phyloP scores from a whole-genome alignment of 768 basidiomycete species.

The Hericium coralloides region DNA sequence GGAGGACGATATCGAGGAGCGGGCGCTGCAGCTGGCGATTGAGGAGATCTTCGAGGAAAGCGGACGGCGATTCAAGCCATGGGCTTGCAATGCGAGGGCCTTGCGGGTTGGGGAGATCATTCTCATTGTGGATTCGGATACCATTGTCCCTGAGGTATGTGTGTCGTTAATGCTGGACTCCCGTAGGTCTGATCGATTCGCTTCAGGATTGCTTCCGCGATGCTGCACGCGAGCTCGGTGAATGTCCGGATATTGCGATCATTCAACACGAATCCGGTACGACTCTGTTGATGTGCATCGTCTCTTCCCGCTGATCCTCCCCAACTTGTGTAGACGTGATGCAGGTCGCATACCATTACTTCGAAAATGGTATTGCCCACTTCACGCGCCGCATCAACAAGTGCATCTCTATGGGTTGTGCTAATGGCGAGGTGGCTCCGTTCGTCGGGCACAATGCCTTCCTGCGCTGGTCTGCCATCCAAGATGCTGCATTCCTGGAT shows the following conservation, averaged over 20 bases:
- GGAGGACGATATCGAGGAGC: slow-evolving; percentile 56
- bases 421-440: slow-evolving; percentile 76
- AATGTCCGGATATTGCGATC: slow-evolving; percentile 78
- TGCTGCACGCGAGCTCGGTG: slow-evolving; percentile 76
- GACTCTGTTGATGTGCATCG: background rate
- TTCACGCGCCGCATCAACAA: slow-evolving; percentile 86
- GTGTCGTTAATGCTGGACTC: background rate
- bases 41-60: slow-evolving; percentile 61
- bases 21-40: slow-evolving; percentile 62
- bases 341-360: slow-evolving; percentile 85
- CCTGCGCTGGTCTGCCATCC: slow-evolving; percentile 81
- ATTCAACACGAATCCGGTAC: slow-evolving; percentile 83
- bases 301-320: background rate
- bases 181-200: background rate
- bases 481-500: slow-evolving; percentile 76
- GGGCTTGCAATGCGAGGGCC: slow-evolving; percentile 69
- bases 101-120: slow-evolving; percentile 75
- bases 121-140: slow-evolving; percentile 76
- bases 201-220: slow-evolving; percentile 80
- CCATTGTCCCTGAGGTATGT: slow-evolving; percentile 62
- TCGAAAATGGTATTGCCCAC: slow-evolving; percentile 84
- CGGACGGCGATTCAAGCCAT: slow-evolving; percentile 54
- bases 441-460: slow-evolving; percentile 89
- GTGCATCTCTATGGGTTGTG: slow-evolving; percentile 69
- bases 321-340: slow-evolving; percentile 56